Percentiles rank a stretch among this genome's conserved stretches.
These are phyloP conservation scores for Hypoxylon perforatum DNA, from an alignment of 495 filamentous ascomycete genomes.

Conservation along the genomic window DNA sequence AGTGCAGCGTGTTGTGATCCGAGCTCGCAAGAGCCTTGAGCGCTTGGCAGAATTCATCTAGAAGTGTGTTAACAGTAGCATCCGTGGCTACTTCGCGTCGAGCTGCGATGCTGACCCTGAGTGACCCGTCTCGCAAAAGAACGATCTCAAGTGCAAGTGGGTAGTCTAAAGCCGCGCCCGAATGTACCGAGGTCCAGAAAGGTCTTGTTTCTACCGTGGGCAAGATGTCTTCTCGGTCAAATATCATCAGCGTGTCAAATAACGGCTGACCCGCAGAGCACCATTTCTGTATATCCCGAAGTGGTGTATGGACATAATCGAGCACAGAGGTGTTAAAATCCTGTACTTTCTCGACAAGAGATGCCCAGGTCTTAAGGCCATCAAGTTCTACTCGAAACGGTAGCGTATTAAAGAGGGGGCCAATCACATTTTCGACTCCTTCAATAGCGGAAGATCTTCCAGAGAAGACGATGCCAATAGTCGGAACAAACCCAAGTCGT, in stretches of 20 bases:
- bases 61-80: constrained; percentile 44
- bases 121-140: constrained; percentile 52
- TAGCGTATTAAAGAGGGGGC: constrained; percentile 92
- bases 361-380: constrained; percentile 59
- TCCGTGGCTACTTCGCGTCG: constrained; percentile 52
- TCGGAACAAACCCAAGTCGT: constrained; percentile 47
- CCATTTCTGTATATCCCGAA: constrained; percentile 81
- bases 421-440: constrained; percentile 74
- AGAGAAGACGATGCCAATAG: constrained; percentile 75
- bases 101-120: constrained; percentile 67
- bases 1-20: constrained; percentile 12
- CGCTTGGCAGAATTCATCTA: constrained; percentile 52
- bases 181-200: constrained; percentile 67
- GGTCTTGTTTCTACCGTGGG: constrained; percentile 36
- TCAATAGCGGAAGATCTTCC: constrained; percentile 74
- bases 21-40: constrained; percentile 43
- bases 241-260: constrained; percentile 89
- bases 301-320: constrained; percentile 75
- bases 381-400: constrained; percentile 68
- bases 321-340: constrained; percentile 68
- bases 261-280: constrained; percentile 65
- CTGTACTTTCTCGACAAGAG: constrained; percentile 66
- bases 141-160: constrained; percentile 79
- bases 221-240: constrained; percentile 65
- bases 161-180: constrained; percentile 68